Conservation (phyloP, 768 basidiomycete species). For the Macrolepiota fuliginosa region DNA sequence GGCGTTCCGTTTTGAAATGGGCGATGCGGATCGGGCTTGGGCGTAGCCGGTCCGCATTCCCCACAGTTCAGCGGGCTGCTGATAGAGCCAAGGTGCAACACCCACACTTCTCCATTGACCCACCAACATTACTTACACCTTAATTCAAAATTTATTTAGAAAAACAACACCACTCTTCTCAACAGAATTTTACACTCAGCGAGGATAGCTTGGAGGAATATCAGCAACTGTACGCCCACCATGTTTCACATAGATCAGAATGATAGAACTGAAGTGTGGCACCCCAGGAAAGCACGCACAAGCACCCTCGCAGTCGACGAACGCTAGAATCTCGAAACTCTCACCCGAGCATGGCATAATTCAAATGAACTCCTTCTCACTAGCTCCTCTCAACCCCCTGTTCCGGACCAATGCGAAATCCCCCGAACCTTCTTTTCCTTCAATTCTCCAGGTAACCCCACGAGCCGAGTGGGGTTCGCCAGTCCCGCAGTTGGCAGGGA, state of each 20-base stretch:
- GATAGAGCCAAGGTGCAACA: slow-evolving; percentile 71
- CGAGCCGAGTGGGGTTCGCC: no score
- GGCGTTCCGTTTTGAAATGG: no score
- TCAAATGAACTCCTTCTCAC: no score
- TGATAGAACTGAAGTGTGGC: neutral
- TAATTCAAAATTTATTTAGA: slow-evolving; percentile 41
- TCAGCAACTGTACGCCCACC: slow-evolving; percentile 59
- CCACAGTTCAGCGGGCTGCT: slow-evolving; percentile 70
- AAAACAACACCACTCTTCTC: slow-evolving; percentile 68
- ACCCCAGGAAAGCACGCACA: slow-evolving; percentile 70
- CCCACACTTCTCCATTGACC: slow-evolving; percentile 17
- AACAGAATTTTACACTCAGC: slow-evolving; percentile 73
- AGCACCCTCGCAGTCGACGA: slow-evolving; percentile 81
- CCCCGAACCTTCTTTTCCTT: no score
- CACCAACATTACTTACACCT: neutral
- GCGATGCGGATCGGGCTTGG: no score
- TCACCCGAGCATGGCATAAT: no score
- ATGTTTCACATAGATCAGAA: neutral
- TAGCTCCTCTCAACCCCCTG: no score
- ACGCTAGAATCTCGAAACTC: slow-evolving; percentile 79
- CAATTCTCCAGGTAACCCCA: no score
- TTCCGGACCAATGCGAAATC: no score
- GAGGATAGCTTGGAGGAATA: slow-evolving; percentile 89
- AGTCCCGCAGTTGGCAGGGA: no score
- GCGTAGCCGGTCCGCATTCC: no score